Base-by-base conservation (phyloP, 441 rosid species). In the Sinapis alba region DNA sequence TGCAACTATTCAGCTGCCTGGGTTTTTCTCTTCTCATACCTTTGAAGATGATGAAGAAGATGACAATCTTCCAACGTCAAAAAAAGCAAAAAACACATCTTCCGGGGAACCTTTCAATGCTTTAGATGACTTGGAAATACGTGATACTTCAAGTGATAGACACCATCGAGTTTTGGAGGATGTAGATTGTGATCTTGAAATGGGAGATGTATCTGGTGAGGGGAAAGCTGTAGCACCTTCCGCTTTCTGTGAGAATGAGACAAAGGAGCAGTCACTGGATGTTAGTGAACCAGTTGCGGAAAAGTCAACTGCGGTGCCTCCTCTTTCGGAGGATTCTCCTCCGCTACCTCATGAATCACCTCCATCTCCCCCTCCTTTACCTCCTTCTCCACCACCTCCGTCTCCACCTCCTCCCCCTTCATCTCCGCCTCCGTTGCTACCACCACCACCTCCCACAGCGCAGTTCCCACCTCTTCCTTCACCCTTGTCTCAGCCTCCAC, bases 171-270 rank as follows among this genome's bases (percentile, higher is more conserved):
- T 91, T 68, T 82, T 95, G 74, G 91, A 89, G 79, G 97, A 89
- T 62, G 98, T 93, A 57, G 98, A 95, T 82, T 93, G 86, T 78
- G 99, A 93, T 74, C 95, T 91, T 71, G 97, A 90, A 84, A 95
- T 93, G 99, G 97, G 89, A 84, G 99, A 91, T 83, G 98, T 88
- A 71, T 88, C 92, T 67, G 90, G 86, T 75, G 86, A 86, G 73
- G 80, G 56, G 24, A 90, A 84, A 83, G 91, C 86, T 72, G 92
- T 79, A 73, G 84, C 75, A 56, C 70, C 84, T 53, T 74, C 73
- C 71, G 59, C 79, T 77, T 62, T 74, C 63, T 54, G 62, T 72
- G 90, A 83, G 79, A 80, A 65, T 62, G 90, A 83, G 69, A 65
- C 68, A 24, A 82, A 79, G 16, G 83, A 78, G 75, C 85, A 65